Percentiles rank a stretch among this genome's conserved stretches.
phyloP scores from a whole-genome alignment of 805 yeast genomes.

The Suhomyces prunicola region DNA sequence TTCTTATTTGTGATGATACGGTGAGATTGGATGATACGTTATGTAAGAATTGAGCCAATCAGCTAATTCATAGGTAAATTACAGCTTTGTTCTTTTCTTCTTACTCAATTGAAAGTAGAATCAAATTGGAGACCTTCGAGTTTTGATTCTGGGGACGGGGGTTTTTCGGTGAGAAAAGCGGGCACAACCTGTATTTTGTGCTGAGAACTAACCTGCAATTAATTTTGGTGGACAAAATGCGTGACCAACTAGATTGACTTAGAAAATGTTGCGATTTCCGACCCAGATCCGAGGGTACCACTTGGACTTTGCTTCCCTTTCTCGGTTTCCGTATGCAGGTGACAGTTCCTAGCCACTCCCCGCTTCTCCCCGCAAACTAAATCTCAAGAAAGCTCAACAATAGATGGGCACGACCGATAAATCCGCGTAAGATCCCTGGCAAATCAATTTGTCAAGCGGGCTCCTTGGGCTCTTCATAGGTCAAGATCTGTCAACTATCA shows the following conservation, averaged over 20 bases:
- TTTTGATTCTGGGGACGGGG: conserved; percentile 7
- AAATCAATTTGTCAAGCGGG: not conserved
- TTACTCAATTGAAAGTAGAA: not conserved
- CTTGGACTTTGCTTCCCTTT: not conserved
- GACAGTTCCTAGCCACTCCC: not conserved
- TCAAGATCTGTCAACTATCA: not conserved
- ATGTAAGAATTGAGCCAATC: not conserved
- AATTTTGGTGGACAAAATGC: conserved; percentile 1
- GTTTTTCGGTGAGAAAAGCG: conserved; percentile 2
- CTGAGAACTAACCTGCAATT: conserved; percentile 1
- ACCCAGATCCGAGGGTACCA: not conserved
- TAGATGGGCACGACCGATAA: not conserved
- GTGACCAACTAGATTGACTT: conserved; percentile 3
- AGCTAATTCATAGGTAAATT: not conserved
- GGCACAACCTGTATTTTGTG: conserved; percentile 4
- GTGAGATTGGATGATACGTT: not conserved
- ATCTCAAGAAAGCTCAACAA: not conserved
- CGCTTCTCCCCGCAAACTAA: not conserved
- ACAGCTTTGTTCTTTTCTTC: not conserved
- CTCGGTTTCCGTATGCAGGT: not conserved
- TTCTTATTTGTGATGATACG: not conserved
- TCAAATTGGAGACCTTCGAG: not conserved
- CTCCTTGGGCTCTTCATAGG: not conserved
- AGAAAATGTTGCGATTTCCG: not conserved
- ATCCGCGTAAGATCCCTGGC: not conserved